Conservation (phyloP, 2,329 filamentous ascomycete genomes). For the Paradendryphiella salina region DNA sequence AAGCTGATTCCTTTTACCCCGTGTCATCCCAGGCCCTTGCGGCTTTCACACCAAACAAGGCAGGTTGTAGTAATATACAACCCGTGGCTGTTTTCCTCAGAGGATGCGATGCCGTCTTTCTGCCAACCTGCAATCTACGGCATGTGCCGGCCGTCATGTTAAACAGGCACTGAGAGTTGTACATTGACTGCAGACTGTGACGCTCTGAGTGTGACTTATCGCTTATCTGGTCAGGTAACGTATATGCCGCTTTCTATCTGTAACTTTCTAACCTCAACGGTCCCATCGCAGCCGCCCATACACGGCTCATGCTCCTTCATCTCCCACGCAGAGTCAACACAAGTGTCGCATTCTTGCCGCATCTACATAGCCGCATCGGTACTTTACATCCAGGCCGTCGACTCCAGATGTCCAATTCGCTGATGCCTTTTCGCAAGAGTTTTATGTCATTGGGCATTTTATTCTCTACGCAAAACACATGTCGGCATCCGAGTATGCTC, state of each 20-base stretch:
- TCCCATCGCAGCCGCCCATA: neutral
- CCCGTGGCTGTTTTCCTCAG: neutral
- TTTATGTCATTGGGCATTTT: too few relatives aligned
- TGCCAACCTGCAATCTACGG: neutral
- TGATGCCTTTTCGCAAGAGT: neutral
- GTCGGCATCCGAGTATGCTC: neutral
- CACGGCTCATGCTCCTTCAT: conserved; percentile 1
- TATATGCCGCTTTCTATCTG: neutral
- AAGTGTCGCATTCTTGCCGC: neutral
- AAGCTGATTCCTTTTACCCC: neutral
- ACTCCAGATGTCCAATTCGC: too few relatives aligned
- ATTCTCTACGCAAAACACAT: neutral
- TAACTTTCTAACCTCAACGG: neutral
- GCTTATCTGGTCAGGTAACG: neutral
- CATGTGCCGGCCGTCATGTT: neutral
- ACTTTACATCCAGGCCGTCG: neutral
- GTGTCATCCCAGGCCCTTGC: neutral
- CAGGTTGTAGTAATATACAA: neutral
- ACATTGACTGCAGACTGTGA: neutral
- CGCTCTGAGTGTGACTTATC: neutral
- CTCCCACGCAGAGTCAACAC: neutral
- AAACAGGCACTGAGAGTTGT: neutral
- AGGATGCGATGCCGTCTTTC: neutral
- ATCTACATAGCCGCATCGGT: neutral
- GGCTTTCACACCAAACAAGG: neutral